A percentile compares a stretch with the other conserved stretches of the same genome.
These are phyloP conservation scores for Apiospora kogelbergensis DNA, from an alignment of 2,329 filamentous ascomycete species.

Conservation along the genomic window DNA sequence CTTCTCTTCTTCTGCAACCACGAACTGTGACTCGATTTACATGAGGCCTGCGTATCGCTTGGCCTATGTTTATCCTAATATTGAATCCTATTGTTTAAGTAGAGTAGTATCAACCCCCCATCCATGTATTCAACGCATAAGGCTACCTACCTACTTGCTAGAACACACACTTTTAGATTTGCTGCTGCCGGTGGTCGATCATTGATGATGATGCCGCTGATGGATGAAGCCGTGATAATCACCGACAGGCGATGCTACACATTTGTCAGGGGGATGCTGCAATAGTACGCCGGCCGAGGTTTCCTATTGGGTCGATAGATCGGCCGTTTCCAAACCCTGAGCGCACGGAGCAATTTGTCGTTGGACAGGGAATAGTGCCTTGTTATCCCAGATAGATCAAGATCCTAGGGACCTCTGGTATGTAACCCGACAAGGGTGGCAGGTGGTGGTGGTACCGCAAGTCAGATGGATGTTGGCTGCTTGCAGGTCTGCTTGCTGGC, in stretches of 20 bases:
- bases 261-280: not conserved
- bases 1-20: not conserved
- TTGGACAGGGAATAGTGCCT: not conserved
- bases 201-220: slow-evolving; percentile 13
- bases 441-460: not conserved
- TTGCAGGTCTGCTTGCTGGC: not conserved
- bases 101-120: not conserved
- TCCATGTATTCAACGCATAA: not conserved
- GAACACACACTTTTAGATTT: not conserved
- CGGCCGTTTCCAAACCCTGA: slow-evolving; percentile 13
- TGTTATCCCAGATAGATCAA: slow-evolving; percentile 7
- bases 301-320: slow-evolving; percentile 19
- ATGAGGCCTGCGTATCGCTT: not conserved
- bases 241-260: slow-evolving; percentile 5
- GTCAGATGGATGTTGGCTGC: not conserved
- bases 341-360: slow-evolving; percentile 15
- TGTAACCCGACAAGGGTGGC: not conserved
- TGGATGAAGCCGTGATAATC: not conserved
- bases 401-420: slow-evolving; percentile 1
- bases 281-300: slow-evolving; percentile 17
- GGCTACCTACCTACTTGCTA: not conserved
- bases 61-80: not conserved
- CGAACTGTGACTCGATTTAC: not conserved
- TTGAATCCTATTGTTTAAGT: not conserved
- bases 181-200: slow-evolving; percentile 14